phyloP scores from a whole-genome alignment of 371 early-diverging fungal species.

The Coemansia sp. region DNA sequence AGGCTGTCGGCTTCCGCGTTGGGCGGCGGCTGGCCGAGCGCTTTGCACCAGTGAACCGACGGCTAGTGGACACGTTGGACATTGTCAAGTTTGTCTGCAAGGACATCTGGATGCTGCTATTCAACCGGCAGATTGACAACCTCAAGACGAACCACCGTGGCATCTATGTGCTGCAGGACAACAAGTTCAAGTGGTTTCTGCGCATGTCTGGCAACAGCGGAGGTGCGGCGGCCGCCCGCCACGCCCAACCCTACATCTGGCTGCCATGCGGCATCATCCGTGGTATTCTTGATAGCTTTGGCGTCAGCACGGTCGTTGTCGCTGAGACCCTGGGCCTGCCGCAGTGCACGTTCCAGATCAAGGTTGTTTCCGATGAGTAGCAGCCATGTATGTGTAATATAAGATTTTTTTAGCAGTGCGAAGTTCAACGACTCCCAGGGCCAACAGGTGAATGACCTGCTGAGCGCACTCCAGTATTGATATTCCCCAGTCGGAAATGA shows the following conservation, averaged over 20 bases:
- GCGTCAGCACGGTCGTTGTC: constrained; percentile 80
- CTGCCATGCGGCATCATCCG: constrained; percentile 95
- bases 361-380: constrained; percentile 56
- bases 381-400: no score
- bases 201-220: constrained; percentile 82
- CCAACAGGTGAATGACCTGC: no score
- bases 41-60: constrained; percentile 57
- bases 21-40: constrained; percentile 85
- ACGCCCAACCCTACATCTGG: constrained; percentile 82
- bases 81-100: constrained; percentile 98
- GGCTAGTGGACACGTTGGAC: constrained; percentile 88
- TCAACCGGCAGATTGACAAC: constrained; percentile 95
- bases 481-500: no score
- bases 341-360: constrained; percentile 94
- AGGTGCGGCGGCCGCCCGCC: constrained; percentile 72
- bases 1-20: constrained; percentile 85
- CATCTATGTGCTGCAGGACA: constrained; percentile 97
- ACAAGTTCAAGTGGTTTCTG: constrained; percentile 90
- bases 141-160: constrained; percentile 98
- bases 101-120: constrained; percentile 92
- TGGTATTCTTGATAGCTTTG: constrained; percentile 87
- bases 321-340: constrained; percentile 87
- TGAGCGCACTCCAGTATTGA: no score
- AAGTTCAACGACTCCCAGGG: no score
- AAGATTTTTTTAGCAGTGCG: no score